Evolutionary conservation across 2,329 filamentous ascomycete species (phyloP), one percentile per base, ranked within the genome.

Genomic region (Aspergillus eucalypticola): DNA sequence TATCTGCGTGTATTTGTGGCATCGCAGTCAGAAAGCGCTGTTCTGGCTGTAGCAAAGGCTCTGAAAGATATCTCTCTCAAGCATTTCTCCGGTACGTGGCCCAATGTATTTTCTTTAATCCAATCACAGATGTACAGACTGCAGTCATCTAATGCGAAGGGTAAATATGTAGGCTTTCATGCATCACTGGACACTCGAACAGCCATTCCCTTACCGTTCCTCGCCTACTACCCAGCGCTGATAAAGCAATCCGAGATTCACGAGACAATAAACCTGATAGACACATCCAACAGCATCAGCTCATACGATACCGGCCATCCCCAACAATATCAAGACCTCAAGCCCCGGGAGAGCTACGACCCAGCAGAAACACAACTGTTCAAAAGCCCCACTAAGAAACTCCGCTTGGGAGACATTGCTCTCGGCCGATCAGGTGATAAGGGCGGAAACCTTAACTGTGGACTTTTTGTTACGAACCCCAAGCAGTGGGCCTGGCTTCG

Each of bases 1-100:
- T 81, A 80, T 60, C 68, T 81, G 53, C 76, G 81, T 13, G 71
- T 82, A 19, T 80, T 82, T 54, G 72, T 75, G 3, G 76, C 81
- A 64, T 75, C 79, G 5, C 68, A 62, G 11, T 65, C 71, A 3
- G 56, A 64, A 13, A 66, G 66, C 1, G 65, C 68, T 0, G 67
- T 80, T 3, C 60, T 60, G 2, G 63, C 59, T 11, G 69, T 79
- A 1, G 56, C 67, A n/a, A 66, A 66, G 17, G 72, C 72, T 3
- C 68, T 75, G 64, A 67, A 62, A 13, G 67, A 75, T 7, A 71
- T 70, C 53, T 74, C 76, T n/a, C 76, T 82, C 69, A 75, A 78
- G 58, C 79, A 82, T 65, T 82, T 80, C 50, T 71, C 72, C 19
- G 70, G 70, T 69, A 55, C 17, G 21, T 44, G 15, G 19, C 11